Base-by-base conservation (phyloP, 1,139 yeast genomes). In the Protomyces macrosporus region DNA sequence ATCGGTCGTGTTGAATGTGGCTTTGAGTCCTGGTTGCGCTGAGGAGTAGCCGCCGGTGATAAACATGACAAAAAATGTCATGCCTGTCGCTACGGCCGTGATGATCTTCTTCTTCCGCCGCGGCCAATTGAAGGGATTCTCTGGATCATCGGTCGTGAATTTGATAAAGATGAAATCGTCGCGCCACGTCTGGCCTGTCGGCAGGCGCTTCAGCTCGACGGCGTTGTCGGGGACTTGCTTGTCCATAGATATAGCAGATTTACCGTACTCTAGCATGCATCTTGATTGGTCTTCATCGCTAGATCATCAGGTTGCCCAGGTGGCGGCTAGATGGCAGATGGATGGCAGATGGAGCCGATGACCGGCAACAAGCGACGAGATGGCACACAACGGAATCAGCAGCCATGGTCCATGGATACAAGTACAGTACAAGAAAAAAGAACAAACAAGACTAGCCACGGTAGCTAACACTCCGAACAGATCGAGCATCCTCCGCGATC, bases 91-190 rank as follows among this genome's bases (percentile, higher is more conserved):
- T 4, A 40, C 35, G 30, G 32, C 12, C 6, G 51, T 54, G 48
- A 54, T 32, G 14, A 33, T 9, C 50, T 30, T 9, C 58, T 54
- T 54, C 32, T 32, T 54, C 37, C 23, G 12, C 37, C 51, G 34
- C 16, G 42, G 35, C 58, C 58, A 54, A n/a, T 54, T 39, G 51
- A 14, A 42, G 9, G 58, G 58, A 42, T 54, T 40, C 7, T 54
- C 58, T 9, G 10, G 32, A 30, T 54, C 58, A 7, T 34, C 45
- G 4, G 6, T 9, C 5, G 12, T 14, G 36, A 50, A 50, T 12
- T 23, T 12, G 35, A 50, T 14, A 32, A 50, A 14, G 14, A 50
- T 34, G 16, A 14, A 32, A 7, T 50, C 35, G 37, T 32, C 53
- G 53, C 32, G 16, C 23, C 32, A 42, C 0, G 48, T 16, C 9